Conservation (phyloP, 169 alveolate species). For the Amoebophrya sp. region DNA sequence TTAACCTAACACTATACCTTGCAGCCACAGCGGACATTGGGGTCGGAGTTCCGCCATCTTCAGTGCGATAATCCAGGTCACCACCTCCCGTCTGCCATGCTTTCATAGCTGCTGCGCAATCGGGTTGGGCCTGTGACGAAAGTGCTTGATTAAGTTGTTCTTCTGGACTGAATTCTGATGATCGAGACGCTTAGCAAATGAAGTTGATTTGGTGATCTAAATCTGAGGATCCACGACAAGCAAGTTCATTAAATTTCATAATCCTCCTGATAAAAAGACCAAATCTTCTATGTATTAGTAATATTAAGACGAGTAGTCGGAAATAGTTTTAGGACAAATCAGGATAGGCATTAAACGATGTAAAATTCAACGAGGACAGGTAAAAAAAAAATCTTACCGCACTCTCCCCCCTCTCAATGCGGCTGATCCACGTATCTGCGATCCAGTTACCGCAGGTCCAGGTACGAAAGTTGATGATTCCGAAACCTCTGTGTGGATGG, state of each 20-base stretch:
- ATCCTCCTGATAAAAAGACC: too few relatives aligned
- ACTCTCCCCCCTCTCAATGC: neutral
- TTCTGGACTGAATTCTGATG: too few relatives aligned
- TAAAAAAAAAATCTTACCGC: neutral
- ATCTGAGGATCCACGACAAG: too few relatives aligned
- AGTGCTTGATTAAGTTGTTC: neutral
- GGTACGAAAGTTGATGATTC: neutral
- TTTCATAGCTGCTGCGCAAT: neutral
- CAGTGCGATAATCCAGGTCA: neutral
- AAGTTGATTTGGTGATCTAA: too few relatives aligned
- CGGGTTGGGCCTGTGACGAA: too few relatives aligned
- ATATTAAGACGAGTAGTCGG: neutral
- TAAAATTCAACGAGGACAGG: neutral
- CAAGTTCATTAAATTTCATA: too few relatives aligned
- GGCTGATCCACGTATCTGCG: neutral
- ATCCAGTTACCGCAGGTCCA: slow-evolving; percentile 12
- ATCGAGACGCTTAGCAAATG: too few relatives aligned
- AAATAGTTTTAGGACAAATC: neutral
- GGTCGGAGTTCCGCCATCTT: neutral
- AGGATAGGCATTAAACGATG: neutral
- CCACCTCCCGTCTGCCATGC: neutral
- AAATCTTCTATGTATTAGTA: neutral
- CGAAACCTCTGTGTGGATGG: neutral
- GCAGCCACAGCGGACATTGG: too few relatives aligned
- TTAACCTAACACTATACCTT: too few relatives aligned